These are phyloP conservation scores for Xylaria sp. DNA, from an alignment of 2,329 filamentous ascomycete genomes.

Conservation along the genomic window DNA sequence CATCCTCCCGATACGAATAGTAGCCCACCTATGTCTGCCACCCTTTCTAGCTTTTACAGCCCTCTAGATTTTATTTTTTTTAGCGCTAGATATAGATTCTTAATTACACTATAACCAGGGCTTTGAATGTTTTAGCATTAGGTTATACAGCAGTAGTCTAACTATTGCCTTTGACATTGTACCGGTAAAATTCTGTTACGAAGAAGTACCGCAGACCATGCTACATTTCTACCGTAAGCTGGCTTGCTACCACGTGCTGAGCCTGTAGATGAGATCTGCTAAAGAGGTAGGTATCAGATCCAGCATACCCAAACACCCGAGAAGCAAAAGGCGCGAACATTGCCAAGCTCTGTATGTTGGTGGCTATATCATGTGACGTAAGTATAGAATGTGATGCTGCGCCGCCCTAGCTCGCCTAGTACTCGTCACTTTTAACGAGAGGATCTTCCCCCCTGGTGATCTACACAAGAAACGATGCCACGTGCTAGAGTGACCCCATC, in stretches of 20 bases:
- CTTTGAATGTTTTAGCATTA: too few species aligned
- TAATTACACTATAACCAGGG: too few species aligned
- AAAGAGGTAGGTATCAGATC: background rate
- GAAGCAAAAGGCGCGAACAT: background rate
- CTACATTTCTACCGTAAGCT: too few species aligned
- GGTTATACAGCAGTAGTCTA: too few species aligned
- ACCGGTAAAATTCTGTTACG: too few species aligned
- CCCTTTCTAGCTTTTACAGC: too few species aligned
- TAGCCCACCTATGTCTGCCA: too few species aligned
- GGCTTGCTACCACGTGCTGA: slow-evolving; percentile 35
- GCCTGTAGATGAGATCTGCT: slow-evolving; percentile 25
- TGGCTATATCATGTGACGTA: slow-evolving; percentile 1
- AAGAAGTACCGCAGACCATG: too few species aligned
- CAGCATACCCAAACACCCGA: background rate
- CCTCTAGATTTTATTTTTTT: too few species aligned
- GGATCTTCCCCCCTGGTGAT: slow-evolving; percentile 33
- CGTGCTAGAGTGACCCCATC: slow-evolving; percentile 24
- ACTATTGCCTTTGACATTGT: too few species aligned
- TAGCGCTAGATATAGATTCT: too few species aligned
- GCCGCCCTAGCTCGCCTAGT: background rate
- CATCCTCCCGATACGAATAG: slow-evolving; percentile 7
- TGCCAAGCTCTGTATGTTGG: background rate
- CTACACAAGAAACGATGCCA: slow-evolving; percentile 34
- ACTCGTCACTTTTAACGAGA: background rate
- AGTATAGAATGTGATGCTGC: background rate